phyloP scores from a whole-genome alignment of 2,329 filamentous ascomycete species.

The Clonostachys byssicola region DNA sequence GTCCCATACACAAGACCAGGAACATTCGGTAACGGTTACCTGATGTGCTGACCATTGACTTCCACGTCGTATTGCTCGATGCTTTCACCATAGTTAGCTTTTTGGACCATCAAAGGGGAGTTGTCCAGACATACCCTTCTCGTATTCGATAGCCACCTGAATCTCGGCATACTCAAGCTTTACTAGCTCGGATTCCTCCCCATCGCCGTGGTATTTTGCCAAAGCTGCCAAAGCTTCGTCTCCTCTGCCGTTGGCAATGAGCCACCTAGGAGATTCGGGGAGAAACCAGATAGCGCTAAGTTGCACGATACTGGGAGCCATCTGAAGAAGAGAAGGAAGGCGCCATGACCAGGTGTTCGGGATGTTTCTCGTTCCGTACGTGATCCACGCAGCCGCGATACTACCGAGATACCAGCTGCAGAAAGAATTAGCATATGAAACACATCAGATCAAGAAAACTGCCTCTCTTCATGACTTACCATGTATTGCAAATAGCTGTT shows the following conservation, averaged over 20 bases:
- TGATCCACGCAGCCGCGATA: constrained; percentile 36
- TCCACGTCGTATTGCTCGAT: constrained; percentile 16
- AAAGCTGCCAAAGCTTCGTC: constrained; percentile 46
- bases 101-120: too few species aligned
- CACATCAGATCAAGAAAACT: neutral
- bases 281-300: constrained; percentile 45
- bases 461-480: constrained; percentile 4
- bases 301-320: constrained; percentile 32
- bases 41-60: constrained; percentile 18
- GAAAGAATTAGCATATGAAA: rapidly evolving
- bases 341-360: constrained; percentile 28
- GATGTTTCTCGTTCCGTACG: constrained; percentile 35
- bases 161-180: constrained; percentile 54
- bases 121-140: constrained; percentile 24
- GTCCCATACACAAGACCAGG: constrained; percentile 34
- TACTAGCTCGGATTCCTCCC: constrained; percentile 37
- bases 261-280: constrained; percentile 60
- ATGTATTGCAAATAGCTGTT: constrained; percentile 48
- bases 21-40: constrained; percentile 26
- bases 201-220: constrained; percentile 45
- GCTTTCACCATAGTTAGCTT: constrained; percentile 3
- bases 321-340: constrained; percentile 22
- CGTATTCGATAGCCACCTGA: constrained; percentile 38
- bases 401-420: constrained; percentile 40
- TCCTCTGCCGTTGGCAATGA: constrained; percentile 45